These are phyloP conservation scores for Hypseocharis bilobata DNA, from an alignment of 441 rosid genomes.

Conservation along the genomic window DNA sequence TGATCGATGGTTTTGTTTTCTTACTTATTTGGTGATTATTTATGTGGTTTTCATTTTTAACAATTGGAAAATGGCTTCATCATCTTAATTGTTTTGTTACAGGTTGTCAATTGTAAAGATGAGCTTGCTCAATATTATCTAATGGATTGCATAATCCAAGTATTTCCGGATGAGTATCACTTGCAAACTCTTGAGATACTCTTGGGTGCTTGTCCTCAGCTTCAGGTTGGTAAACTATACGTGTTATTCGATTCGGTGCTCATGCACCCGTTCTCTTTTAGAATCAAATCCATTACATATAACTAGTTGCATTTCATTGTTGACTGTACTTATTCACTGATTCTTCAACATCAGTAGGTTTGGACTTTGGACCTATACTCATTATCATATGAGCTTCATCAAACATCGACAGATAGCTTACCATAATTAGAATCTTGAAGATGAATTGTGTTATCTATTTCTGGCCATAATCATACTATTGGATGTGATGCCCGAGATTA, in stretches of 20 bases:
- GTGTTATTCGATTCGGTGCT: neutral
- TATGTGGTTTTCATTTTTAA: slow-evolving; percentile 18
- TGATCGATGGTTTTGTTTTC: slow-evolving; percentile 4
- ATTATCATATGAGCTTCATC: too few relatives aligned
- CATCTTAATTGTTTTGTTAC: slow-evolving; percentile 25
- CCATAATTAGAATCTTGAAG: neutral
- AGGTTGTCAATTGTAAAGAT: slow-evolving; percentile 97
- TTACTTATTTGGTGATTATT: slow-evolving; percentile 16
- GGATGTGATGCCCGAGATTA: too few relatives aligned
- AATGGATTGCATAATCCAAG: slow-evolving; percentile 97
- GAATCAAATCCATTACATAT: neutral
- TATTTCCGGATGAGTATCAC: slow-evolving; percentile 98
- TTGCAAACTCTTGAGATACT: slow-evolving; percentile 90
- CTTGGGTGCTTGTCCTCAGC: slow-evolving; percentile 89
- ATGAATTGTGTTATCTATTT: neutral
- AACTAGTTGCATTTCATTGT: too few relatives aligned
- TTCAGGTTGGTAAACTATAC: slow-evolving; percentile 52
- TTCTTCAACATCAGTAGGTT: too few relatives aligned
- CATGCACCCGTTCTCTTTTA: neutral
- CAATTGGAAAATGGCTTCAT: slow-evolving; percentile 13
- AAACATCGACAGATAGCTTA: neutral
- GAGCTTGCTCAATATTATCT: slow-evolving; percentile 84
- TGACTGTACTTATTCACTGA: too few relatives aligned
- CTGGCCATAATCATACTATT: neutral
- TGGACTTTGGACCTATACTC: too few relatives aligned